Conservation (phyloP, 2,329 filamentous ascomycete genomes). For the Aspergillus niger region DNA sequence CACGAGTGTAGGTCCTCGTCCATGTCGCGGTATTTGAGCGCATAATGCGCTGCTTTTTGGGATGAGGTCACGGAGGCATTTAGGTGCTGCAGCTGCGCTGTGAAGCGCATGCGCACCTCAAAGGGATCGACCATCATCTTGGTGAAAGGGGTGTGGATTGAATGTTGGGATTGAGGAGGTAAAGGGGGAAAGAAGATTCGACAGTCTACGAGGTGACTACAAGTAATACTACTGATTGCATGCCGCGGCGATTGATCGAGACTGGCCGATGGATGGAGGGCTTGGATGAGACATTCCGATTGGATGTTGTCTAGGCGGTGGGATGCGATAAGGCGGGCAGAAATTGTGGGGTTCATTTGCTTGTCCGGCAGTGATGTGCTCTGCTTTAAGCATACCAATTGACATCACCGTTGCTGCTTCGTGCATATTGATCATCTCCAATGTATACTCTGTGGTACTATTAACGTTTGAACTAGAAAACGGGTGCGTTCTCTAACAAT, state of each 20-base stretch:
- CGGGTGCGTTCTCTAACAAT: background rate
- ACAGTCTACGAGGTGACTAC: too few species aligned
- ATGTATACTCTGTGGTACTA: too few species aligned
- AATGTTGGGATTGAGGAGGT: background rate
- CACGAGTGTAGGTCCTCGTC: constrained; percentile 97
- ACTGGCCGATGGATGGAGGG: background rate
- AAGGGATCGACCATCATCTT: constrained; percentile 79
- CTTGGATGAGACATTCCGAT: background rate
- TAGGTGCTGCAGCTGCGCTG: constrained; percentile 81
- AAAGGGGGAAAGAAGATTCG: background rate
- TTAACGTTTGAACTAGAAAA: background rate
- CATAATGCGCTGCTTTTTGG: constrained; percentile 92
- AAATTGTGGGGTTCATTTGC: constrained; percentile 21
- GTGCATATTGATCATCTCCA: background rate
- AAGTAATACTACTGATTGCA: background rate
- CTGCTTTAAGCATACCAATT: background rate
- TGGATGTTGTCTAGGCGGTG: constrained; percentile 4
- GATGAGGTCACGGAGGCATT: constrained; percentile 87
- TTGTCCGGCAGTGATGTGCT: constrained; percentile 18
- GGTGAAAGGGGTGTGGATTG: background rate
- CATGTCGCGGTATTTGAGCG: constrained; percentile 89
- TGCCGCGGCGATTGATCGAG: background rate
- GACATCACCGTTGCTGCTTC: background rate
- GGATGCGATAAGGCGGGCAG: constrained; percentile 20
- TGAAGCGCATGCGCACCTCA: constrained; percentile 98